Evolutionary conservation across 257 asterid genomes (phyloP).

Genomic region (Echium plantagineum): DNA sequence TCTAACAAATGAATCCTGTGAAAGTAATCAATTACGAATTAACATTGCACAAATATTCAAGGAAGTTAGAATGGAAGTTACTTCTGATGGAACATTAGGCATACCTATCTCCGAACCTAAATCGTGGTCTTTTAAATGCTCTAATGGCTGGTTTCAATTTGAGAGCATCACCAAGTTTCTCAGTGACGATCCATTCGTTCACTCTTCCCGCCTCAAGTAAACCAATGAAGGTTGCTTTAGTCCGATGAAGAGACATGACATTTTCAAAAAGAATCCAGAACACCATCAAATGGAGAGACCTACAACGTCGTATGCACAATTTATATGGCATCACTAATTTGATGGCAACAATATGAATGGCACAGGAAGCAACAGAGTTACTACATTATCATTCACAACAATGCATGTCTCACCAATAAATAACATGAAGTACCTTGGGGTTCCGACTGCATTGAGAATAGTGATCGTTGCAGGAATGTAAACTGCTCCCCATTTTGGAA

Average conservation of each 20-base stretch:
- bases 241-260: slow-evolving; percentile 85
- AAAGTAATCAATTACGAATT: not conserved
- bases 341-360: not conserved
- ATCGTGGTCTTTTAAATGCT: slow-evolving; percentile 41
- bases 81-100: not conserved
- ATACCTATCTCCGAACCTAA: slow-evolving; percentile 66
- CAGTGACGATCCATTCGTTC: slow-evolving; percentile 95
- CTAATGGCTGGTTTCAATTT: slow-evolving; percentile 50
- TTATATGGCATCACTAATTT: not conserved
- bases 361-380: not conserved
- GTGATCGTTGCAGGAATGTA: slow-evolving; percentile 77
- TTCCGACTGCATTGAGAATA: slow-evolving; percentile 68
- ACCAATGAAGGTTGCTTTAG: slow-evolving; percentile 90
- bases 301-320: slow-evolving; percentile 9
- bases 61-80: not conserved
- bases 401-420: not conserved
- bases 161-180: slow-evolving; percentile 73
- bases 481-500: slow-evolving; percentile 91
- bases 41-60: not conserved
- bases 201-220: slow-evolving; percentile 77
- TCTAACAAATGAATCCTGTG: slow-evolving; percentile 60
- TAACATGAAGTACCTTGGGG: slow-evolving; percentile 49
- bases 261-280: slow-evolving; percentile 94
- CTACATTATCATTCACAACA: not conserved
- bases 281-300: slow-evolving; percentile 82